Evolutionary conservation across 2,329 filamentous ascomycete genomes (phyloP).

Genomic region (Fusarium sp.): DNA sequence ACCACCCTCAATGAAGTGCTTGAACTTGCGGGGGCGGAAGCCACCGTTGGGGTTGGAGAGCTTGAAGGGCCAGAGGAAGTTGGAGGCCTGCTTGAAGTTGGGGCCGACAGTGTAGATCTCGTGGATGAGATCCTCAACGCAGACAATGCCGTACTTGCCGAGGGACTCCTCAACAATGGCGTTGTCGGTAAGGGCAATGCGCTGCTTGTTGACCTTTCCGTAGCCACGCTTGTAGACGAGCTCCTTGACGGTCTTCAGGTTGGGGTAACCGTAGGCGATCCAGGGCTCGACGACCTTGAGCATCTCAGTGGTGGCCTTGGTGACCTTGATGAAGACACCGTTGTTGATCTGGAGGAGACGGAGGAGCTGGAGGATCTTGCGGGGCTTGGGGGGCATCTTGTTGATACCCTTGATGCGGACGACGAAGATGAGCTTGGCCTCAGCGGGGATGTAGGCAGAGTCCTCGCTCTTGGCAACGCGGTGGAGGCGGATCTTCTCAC

Average conservation of each 20-base stretch:
- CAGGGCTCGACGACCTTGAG: constrained; percentile 98
- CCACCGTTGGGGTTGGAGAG: constrained; percentile 97
- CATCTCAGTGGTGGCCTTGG: constrained; percentile 98
- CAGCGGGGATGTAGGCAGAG: constrained; percentile 92
- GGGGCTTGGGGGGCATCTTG: constrained; percentile 99
- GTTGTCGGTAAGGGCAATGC: constrained; percentile 96
- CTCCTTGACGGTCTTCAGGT: constrained; percentile 99
- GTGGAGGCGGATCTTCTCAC: constrained; percentile 95
- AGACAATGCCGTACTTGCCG: constrained; percentile 98
- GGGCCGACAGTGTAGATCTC: constrained; percentile 98
- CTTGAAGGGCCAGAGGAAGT: constrained; percentile 99
- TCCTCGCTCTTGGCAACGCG: constrained; percentile 92
- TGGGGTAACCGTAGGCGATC: constrained; percentile 99
- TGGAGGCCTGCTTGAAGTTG: constrained; percentile 99
- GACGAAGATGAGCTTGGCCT: constrained; percentile 97
- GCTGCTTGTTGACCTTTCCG: constrained; percentile 99
- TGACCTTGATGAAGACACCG: constrained; percentile 96
- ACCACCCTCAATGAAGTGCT: constrained; percentile 98
- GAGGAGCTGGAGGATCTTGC: constrained; percentile 99
- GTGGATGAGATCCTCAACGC: constrained; percentile 99
- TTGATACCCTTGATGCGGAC: constrained; percentile 99
- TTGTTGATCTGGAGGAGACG: constrained; percentile 99
- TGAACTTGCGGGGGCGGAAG: constrained; percentile 97
- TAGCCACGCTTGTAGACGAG: constrained; percentile 99
- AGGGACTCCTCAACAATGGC: constrained; percentile 96